phyloP scores from a whole-genome alignment of 495 filamentous ascomycete species.

The Neurospora pannonica region DNA sequence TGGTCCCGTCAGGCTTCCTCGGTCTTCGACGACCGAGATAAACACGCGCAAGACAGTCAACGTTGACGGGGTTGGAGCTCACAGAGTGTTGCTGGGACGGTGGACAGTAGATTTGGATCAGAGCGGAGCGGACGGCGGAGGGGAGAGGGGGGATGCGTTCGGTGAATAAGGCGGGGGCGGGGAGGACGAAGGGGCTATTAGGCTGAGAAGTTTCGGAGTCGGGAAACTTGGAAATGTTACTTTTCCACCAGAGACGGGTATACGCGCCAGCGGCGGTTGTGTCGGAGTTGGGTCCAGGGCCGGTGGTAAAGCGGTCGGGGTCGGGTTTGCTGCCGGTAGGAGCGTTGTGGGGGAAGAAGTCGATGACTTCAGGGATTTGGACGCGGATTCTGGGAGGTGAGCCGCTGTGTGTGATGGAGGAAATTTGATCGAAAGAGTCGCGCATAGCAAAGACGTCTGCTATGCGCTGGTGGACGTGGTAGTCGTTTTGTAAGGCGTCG shows the following conservation, averaged over 20 bases:
- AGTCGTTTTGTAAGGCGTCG: not conserved
- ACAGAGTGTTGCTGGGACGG: not conserved
- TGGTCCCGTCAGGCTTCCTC: not conserved
- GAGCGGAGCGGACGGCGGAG: not conserved
- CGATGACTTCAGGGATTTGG: not conserved
- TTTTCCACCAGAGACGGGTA: too few relatives aligned
- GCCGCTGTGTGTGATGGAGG: too few relatives aligned
- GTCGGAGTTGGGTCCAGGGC: not conserved
- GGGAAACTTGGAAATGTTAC: too few relatives aligned
- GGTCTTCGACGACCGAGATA: constrained; percentile 1
- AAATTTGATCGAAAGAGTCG: too few relatives aligned
- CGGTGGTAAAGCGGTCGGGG: not conserved
- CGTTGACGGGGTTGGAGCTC: not conserved
- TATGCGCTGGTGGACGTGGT: not conserved
- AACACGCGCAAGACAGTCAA: constrained; percentile 3
- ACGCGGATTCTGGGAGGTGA: too few relatives aligned
- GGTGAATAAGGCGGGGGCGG: constrained; percentile 2
- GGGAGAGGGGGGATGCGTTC: constrained; percentile 6
- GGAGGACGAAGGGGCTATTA: not conserved
- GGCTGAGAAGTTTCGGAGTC: not conserved
- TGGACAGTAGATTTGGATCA: not conserved
- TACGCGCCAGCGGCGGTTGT: too few relatives aligned
- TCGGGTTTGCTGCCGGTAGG: not conserved
- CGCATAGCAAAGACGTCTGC: not conserved
- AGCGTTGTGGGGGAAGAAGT: not conserved